Evolutionary conservation across 352 stramenopile species (phyloP), one percentile per base, ranked within the genome.

Genomic region (Halophytophthora polymorphica): DNA sequence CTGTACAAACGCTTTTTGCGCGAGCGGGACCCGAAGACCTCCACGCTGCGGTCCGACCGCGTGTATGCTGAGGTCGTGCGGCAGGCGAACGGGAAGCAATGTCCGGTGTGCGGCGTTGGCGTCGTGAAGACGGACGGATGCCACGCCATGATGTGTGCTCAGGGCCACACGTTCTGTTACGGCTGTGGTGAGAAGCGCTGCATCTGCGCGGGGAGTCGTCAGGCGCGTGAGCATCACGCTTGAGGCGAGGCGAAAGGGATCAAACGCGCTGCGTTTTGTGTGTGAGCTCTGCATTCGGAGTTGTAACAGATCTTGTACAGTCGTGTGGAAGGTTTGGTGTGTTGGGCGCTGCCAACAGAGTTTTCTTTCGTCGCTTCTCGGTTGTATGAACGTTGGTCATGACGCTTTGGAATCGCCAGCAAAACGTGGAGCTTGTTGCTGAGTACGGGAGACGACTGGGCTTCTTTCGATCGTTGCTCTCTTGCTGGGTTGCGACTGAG

Each of bases 51-150:
- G 46, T 77, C 74, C 2, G 78, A 89, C 52, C 49, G 57, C 37
- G 71, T 76, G 23, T 89, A 87, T 44, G 62, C 65, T 3, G 49
- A 54, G 8, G 37, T 74, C 3, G 53, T 90, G 10, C 44, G 60
- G 14, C 28, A 41, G 21, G 42, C 62, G 0, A 40, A 58, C 8
- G 65, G 71, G n/a, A 74, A 83, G 31, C 78, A 90, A 57, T 88
- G 78, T 19, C 76, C 78, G 0, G 36, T 25, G 15, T 88, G 79
- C 39, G 78, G 76, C 37, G 64, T 90, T 15, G 78, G 78, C 7
- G 71, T 88, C 1, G 40, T 83, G 41, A 73, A 70, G 38, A 56
- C 64, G n/a, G 28, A 41, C 0, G 79, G 79, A n/a, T 90, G 76
- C 45, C 50, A 73, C n/a, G 12, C 40, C 8, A 80, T 90, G 42